Base-by-base conservation (phyloP, 108 stramenopile species). In the Conticribra weissflogii region DNA sequence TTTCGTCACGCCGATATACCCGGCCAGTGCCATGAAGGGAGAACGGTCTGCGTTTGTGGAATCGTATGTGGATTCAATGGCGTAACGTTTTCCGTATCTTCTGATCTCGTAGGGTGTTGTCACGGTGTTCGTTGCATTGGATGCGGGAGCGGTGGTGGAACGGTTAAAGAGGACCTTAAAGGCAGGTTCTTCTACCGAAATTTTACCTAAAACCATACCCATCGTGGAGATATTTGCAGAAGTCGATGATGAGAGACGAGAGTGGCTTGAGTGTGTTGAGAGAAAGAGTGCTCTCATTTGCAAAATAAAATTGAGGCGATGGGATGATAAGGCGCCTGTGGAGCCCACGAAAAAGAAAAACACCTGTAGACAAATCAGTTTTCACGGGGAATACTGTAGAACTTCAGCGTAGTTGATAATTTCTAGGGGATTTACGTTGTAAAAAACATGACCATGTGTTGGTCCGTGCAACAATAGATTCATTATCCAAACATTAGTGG, bases 1-100 rank as follows among this genome's bases (percentile, higher is more conserved):
- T 24, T 58, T 46, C 41, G 44, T 68, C 0, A 72, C 79, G 30
- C 70, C 79, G 46, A 80, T 80, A 59, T 74, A 80, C 36, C 67
- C 66, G 7, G 72, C 79, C 15, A 80, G 56, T 12, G 47, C 1
- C 55, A 64, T 64, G 54, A 78, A 78, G 1, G 63, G 54, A 27
- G 33, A 27, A 41, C 30, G 47, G 31, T 17, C 28, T 19, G 51
- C 56, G 15, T 33, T 30, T 4, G 60, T 23, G 24, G 34, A 14
- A n/a, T 18, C 31, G 51, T 54, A 63, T 0, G 63, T 49, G 8
- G 73, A 45, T 47, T 57, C 64, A 5, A 74, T 74, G 24, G 54
- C 73, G 55, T 66, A 74, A n/a, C 65, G 64, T 32, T 18, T 36
- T 0, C 63, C 63, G 29, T 74, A 74, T 9, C 28, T 18, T 51